A percentile compares a stretch with the other conserved stretches of the same genome.
Conservation (phyloP, 768 basidiomycete genomes). For the Rhodotorula babjevae region DNA sequence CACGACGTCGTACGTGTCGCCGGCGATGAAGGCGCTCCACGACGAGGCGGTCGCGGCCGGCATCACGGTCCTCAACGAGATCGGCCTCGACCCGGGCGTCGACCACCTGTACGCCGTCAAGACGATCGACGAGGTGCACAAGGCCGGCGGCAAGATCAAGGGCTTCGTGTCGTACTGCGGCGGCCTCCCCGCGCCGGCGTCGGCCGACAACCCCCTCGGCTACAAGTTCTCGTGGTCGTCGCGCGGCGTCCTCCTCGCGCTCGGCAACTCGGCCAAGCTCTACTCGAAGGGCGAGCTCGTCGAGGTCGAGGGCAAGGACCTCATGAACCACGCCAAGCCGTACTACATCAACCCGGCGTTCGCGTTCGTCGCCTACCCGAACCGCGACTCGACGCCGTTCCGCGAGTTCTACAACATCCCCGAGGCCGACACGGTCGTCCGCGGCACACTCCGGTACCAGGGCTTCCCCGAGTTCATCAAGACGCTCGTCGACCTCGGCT, state of each 20-base stretch:
- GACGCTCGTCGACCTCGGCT: slow-evolving; percentile 79
- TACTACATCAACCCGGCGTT: slow-evolving; percentile 94
- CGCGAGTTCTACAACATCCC: slow-evolving; percentile 85
- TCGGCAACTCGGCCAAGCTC: slow-evolving; percentile 83
- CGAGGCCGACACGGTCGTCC: slow-evolving; percentile 84
- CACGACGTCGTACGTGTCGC: slow-evolving; percentile 91
- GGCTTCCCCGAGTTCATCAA: slow-evolving; percentile 94
- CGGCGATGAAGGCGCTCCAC: slow-evolving; percentile 82
- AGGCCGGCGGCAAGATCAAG: slow-evolving; percentile 89
- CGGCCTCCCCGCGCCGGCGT: slow-evolving; percentile 87
- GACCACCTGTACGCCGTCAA: slow-evolving; percentile 92
- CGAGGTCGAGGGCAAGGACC: slow-evolving; percentile 67
- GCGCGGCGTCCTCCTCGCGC: slow-evolving; percentile 87
- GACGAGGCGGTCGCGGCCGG: slow-evolving; percentile 75
- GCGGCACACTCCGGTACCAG: slow-evolving; percentile 90
- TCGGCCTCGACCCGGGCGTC: slow-evolving; percentile 85
- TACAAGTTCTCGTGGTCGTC: slow-evolving; percentile 99
- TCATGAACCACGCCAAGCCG: slow-evolving; percentile 85
- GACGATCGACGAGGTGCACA: slow-evolving; percentile 88
- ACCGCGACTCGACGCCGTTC: slow-evolving; percentile 88
- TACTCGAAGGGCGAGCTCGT: slow-evolving; percentile 59
- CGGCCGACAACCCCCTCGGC: slow-evolving; percentile 87
- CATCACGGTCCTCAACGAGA: slow-evolving; percentile 93
- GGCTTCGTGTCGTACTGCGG: slow-evolving; percentile 92
- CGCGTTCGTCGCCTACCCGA: slow-evolving; percentile 91